A percentile compares a stretch with the other conserved stretches of the same genome.
phyloP scores from a whole-genome alignment of 2,329 filamentous ascomycete genomes.

The Diaporthe citri region DNA sequence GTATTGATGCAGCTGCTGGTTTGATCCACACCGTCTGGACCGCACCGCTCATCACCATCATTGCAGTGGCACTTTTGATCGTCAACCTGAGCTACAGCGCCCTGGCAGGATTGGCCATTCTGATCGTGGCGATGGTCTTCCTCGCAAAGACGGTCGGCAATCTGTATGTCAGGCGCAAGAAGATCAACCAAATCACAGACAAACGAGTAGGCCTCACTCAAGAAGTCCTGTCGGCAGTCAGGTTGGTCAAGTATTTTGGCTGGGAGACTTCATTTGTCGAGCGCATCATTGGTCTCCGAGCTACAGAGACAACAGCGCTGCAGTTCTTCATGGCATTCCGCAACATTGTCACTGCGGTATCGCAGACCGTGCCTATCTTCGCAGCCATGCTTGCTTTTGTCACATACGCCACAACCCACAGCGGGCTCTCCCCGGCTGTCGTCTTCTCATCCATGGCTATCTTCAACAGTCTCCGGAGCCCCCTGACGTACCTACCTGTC shows the following conservation, averaged over 20 bases:
- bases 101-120: slow-evolving; percentile 87
- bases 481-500: slow-evolving; percentile 84
- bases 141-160: slow-evolving; percentile 82
- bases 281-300: slow-evolving; percentile 79
- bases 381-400: slow-evolving; percentile 97
- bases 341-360: slow-evolving; percentile 86
- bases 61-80: slow-evolving; percentile 83
- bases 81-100: slow-evolving; percentile 93
- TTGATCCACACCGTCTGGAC: slow-evolving; percentile 95
- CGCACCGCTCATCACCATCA: slow-evolving; percentile 80
- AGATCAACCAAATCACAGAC: slow-evolving; percentile 94
- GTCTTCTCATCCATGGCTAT: slow-evolving; percentile 94
- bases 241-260: slow-evolving; percentile 96
- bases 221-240: slow-evolving; percentile 89
- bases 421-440: slow-evolving; percentile 78
- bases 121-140: slow-evolving; percentile 82
- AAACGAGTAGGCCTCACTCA: slow-evolving; percentile 92
- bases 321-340: slow-evolving; percentile 85
- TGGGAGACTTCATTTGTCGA: slow-evolving; percentile 92
- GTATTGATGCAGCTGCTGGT: slow-evolving; percentile 87
- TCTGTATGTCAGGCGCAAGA: slow-evolving; percentile 79
- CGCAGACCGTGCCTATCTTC: slow-evolving; percentile 90
- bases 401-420: slow-evolving; percentile 77
- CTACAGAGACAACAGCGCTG: slow-evolving; percentile 82
- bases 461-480: slow-evolving; percentile 92